A percentile compares a stretch with the other conserved stretches of the same genome.
These are phyloP conservation scores for Phytomonas serpens DNA, from an alignment of 208 protist species.

Conservation along the genomic window DNA sequence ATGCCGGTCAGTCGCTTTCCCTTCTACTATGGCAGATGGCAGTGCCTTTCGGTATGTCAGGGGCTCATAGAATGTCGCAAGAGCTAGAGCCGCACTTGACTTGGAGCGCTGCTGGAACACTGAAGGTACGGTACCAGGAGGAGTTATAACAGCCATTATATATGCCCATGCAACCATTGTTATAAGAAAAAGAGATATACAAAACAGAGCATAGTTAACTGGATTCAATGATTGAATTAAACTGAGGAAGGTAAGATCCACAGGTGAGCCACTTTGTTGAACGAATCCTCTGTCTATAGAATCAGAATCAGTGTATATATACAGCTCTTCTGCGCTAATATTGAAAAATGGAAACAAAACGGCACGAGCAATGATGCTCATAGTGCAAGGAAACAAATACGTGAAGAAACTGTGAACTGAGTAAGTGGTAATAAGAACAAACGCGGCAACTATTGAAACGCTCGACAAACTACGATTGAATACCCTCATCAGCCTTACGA, in stretches of 20 bases:
- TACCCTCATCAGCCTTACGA: constrained; percentile 10
- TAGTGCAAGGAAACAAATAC: constrained; percentile 65
- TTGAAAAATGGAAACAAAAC: constrained; percentile 19
- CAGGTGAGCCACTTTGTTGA: constrained; percentile 8
- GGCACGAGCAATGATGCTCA: constrained; percentile 19
- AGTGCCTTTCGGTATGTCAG: constrained; percentile 11
- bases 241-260: constrained; percentile 7
- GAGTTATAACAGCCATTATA: constrained; percentile 45
- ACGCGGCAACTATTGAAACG: constrained; percentile 35
- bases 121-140: constrained; percentile 58
- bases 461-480: constrained; percentile 40
- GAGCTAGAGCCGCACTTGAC: constrained; percentile 58
- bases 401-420: constrained; percentile 65
- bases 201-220: constrained; percentile 52
- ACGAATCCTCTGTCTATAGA: background rate
- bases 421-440: constrained; percentile 56
- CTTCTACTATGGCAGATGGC: background rate
- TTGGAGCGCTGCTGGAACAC: constrained; percentile 59
- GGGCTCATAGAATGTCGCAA: constrained; percentile 56
- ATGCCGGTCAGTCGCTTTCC: background rate
- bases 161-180: constrained; percentile 68
- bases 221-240: constrained; percentile 15
- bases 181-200: constrained; percentile 44
- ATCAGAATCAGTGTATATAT: background rate
- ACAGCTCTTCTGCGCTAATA: constrained; percentile 14